phyloP scores from a whole-genome alignment of 345 rosid species.

The Durio zibethinus region DNA sequence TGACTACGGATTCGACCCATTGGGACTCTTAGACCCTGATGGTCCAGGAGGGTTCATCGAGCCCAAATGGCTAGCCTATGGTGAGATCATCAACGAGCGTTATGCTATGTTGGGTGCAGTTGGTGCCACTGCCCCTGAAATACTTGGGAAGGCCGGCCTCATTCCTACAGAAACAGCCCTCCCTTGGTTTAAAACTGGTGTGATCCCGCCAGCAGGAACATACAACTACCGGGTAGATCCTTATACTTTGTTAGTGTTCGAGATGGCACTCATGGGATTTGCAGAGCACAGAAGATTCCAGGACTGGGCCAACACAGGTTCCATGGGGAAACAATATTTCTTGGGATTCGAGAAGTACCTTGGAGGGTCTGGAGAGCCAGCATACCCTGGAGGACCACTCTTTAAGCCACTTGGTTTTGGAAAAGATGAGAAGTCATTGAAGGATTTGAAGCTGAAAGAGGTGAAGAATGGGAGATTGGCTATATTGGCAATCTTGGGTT shows the following conservation, averaged over 20 bases:
- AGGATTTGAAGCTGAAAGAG: slow-evolving; percentile 90
- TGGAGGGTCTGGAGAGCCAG: slow-evolving; percentile 77
- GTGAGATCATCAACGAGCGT: slow-evolving; percentile 85
- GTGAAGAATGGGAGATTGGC: slow-evolving; percentile 94
- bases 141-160: slow-evolving; percentile 80
- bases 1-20: slow-evolving; percentile 90
- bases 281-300: slow-evolving; percentile 97
- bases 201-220: slow-evolving; percentile 94
- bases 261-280: slow-evolving; percentile 94
- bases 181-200: slow-evolving; percentile 96
- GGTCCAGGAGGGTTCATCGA: slow-evolving; percentile 96
- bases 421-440: slow-evolving; percentile 84
- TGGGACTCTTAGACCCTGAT: slow-evolving; percentile 96
- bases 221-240: slow-evolving; percentile 94
- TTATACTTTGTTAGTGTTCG: slow-evolving; percentile 86
- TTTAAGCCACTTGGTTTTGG: slow-evolving; percentile 95
- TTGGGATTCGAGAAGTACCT: slow-evolving; percentile 78
- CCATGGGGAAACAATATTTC: slow-evolving; percentile 92
- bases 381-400: slow-evolving; percentile 92
- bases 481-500: slow-evolving; percentile 83
- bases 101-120: slow-evolving; percentile 81
- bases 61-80: slow-evolving; percentile 94
- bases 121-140: slow-evolving; percentile 91
- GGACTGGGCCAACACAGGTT: slow-evolving; percentile 89
- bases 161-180: slow-evolving; percentile 86